phyloP scores from a whole-genome alignment of 108 stramenopile genomes.

The Cyclotella atomus region DNA sequence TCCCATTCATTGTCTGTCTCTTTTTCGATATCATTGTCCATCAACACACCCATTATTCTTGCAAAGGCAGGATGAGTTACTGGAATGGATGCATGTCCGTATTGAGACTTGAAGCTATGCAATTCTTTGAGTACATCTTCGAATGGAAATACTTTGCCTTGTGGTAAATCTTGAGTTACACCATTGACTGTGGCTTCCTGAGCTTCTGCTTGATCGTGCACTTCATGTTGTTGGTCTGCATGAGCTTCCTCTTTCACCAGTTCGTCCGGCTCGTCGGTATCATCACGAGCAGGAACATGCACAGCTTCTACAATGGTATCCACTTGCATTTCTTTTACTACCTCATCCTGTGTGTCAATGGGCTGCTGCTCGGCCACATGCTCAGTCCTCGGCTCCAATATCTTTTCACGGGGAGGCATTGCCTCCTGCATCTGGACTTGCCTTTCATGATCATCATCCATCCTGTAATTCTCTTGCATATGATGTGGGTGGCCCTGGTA shows the following conservation, averaged over 20 bases:
- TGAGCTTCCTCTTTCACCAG: background rate
- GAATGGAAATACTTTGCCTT: slow-evolving; percentile 14
- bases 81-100: slow-evolving; percentile 24
- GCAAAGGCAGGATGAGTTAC: slow-evolving; percentile 20
- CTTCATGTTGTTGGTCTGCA: slow-evolving; percentile 4
- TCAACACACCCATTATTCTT: slow-evolving; percentile 7
- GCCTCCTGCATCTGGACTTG: background rate
- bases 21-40: slow-evolving; percentile 17
- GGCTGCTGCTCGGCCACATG: background rate
- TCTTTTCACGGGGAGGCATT: background rate
- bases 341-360: background rate
- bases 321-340: background rate
- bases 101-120: background rate
- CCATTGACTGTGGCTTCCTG: background rate
- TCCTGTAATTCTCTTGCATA: slow-evolving; percentile 1
- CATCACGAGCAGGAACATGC: background rate
- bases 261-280: background rate
- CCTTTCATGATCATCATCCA: background rate
- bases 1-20: slow-evolving; percentile 26
- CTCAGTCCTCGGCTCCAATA: background rate
- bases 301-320: background rate
- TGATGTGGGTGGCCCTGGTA: slow-evolving; percentile 1
- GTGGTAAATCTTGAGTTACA: background rate
- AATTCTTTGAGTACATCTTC: slow-evolving; percentile 11
- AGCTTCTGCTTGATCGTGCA: background rate